Base-by-base conservation (phyloP, 2,329 filamentous ascomycete species). In the Scedosporium aurantiacum region DNA sequence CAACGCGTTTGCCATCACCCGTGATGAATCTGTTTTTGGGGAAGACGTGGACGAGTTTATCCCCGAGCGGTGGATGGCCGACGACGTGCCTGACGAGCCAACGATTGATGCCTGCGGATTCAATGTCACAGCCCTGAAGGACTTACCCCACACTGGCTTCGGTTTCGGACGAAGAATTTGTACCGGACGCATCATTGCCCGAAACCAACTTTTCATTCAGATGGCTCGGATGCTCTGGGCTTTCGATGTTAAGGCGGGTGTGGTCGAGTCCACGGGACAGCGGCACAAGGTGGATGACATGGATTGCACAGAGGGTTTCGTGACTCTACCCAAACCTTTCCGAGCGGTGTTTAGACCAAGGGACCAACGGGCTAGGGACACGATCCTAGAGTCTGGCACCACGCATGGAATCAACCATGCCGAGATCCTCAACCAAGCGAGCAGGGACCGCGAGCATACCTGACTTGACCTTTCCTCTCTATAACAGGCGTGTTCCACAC, bases 191-290 rank as follows among this genome's bases (percentile, higher is more conserved):
- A 74, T 79, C 63, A 73, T 83, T 16, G 78, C 79, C 1, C 75
- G 80, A 43, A 75, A 78, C 23, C 74, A 72, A 14, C 67, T 81
- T 4, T 78, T 74, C 62, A 67, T 78, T 4, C 66, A 67, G 25
- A 69, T 78, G 32, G 70, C 77, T 0, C 71, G 74, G 18, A 57
- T 80, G 27, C 66, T 85, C 0, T 84, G 81, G 82, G 78, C 76
- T 0, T 82, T 82, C 64, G 68, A 77, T 5, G 67, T 76, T 16
- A 64, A 68, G 60, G 62, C 67, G 1, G 68, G 67, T 7, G 57
- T 68, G 4, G 57, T 65, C 14, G 65, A 65, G 32, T 43, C 63
- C 2, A 64, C 64, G 4, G 63, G 67, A 2, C 61, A 66, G 23
- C 66, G 64, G 57, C 55, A 64, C 10, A 61, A 50, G 12, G 65